These are phyloP conservation scores for Cardamine chenopodiifolia DNA, from an alignment of 345 rosid genomes.

Conservation along the genomic window DNA sequence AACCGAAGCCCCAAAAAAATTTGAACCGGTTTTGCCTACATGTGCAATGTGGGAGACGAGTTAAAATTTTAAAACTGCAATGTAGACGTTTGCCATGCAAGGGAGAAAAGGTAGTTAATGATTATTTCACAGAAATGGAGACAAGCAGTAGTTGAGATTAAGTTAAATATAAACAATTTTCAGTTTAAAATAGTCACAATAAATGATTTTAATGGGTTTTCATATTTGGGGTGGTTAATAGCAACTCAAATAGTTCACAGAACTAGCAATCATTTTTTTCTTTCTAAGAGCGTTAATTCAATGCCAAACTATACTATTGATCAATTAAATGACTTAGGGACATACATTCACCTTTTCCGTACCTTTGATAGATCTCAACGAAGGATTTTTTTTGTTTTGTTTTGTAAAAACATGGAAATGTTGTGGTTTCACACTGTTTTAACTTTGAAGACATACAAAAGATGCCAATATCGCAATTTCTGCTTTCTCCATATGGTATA, in stretches of 20 bases:
- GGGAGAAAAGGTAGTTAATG: not conserved
- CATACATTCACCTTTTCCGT: not conserved
- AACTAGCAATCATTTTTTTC: not conserved
- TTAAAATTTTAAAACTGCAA: not conserved
- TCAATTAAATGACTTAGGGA: not conserved
- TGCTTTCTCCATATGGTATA: conserved; percentile 90
- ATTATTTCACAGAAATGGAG: not conserved
- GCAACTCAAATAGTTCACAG: not conserved
- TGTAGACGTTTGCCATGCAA: not conserved
- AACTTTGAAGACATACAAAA: conserved; percentile 58
- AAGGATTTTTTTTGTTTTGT: no score
- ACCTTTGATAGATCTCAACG: not conserved
- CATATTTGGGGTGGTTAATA: not conserved
- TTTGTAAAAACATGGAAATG: no score
- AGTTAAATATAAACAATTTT: not conserved
- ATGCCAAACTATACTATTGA: not conserved
- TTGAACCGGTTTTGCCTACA: not conserved
- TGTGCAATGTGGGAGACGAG: not conserved
- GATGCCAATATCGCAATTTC: conserved; percentile 63
- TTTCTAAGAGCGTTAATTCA: not conserved
- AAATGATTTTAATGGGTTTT: not conserved
- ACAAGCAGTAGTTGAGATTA: not conserved
- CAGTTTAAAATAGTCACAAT: not conserved
- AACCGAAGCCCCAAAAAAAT: no score
- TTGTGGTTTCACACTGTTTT: not conserved